Percentiles rank a stretch among this genome's conserved stretches.
These are phyloP conservation scores for Cucumis cinereus DNA, from an alignment of 306 rosid genomes.

Conservation along the genomic window DNA sequence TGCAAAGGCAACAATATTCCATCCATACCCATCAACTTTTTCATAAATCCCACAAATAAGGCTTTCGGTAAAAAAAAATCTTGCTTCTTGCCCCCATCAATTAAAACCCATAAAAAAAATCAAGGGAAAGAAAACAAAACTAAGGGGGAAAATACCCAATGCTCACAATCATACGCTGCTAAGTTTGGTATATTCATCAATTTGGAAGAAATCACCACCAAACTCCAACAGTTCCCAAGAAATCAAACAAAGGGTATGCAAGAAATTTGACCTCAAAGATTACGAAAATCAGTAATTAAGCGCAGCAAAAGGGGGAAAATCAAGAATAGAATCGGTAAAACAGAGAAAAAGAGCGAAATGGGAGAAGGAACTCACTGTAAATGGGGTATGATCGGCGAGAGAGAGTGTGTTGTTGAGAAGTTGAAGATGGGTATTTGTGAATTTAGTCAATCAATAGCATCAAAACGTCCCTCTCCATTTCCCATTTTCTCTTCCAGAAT, in stretches of 20 bases:
- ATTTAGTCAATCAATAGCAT: background rate
- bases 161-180: background rate
- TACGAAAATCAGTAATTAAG: background rate
- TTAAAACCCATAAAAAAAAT: background rate
- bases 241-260: background rate
- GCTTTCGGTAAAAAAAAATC: background rate
- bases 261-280: background rate
- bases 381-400: background rate
- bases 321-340: background rate
- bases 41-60: background rate
- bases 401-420: background rate
- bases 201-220: background rate
- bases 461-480: background rate
- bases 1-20: background rate
- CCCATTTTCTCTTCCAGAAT: background rate
- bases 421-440: background rate
- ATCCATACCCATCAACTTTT: background rate
- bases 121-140: background rate
- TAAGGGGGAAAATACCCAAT: background rate
- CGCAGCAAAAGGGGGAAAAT: background rate
- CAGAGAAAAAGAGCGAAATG: background rate
- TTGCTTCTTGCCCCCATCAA: background rate
- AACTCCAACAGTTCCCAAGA: background rate
- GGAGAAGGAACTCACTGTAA: constrained; percentile 2
- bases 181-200: background rate